These are phyloP conservation scores for Nissolia schottii DNA, from an alignment of 306 rosid genomes.

Conservation along the genomic window DNA sequence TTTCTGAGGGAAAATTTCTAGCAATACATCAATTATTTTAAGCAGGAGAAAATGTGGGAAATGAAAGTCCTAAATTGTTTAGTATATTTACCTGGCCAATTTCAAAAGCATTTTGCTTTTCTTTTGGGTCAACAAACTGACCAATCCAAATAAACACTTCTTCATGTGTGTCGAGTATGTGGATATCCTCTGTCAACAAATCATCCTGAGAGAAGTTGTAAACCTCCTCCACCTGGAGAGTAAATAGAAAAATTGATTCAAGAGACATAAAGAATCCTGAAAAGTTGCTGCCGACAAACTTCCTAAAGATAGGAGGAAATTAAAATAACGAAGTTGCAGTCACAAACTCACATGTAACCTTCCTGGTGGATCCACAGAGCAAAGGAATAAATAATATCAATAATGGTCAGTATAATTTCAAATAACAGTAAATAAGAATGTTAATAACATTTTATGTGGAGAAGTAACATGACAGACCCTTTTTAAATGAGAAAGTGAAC, in stretches of 20 bases:
- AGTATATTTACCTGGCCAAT: slow-evolving; percentile 67
- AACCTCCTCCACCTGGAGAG: slow-evolving; percentile 77
- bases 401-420: slow-evolving; percentile 39
- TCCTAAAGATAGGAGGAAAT: neutral
- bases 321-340: neutral
- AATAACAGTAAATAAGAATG: neutral
- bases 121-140: slow-evolving; percentile 70
- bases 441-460: neutral
- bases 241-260: slow-evolving; percentile 19
- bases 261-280: slow-evolving; percentile 3
- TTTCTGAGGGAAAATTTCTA: slow-evolving; percentile 48
- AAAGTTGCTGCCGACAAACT: slow-evolving; percentile 7
- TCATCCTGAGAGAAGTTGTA: slow-evolving; percentile 91
- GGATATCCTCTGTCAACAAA: slow-evolving; percentile 83
- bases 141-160: slow-evolving; percentile 98
- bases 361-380: slow-evolving; percentile 59
- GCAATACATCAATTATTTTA: slow-evolving; percentile 1
- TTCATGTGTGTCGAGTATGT: slow-evolving; percentile 85
- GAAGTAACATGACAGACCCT: slow-evolving; percentile 41
- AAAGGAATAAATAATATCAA: slow-evolving; percentile 28
- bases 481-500: slow-evolving; percentile 58
- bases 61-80: slow-evolving; percentile 16
- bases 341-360: slow-evolving; percentile 74
- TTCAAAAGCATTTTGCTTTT: slow-evolving; percentile 75
- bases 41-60: neutral